These are phyloP conservation scores for Stagonosporopsis cucurbitacearum DNA, from an alignment of 2,329 filamentous ascomycete species.

Conservation along the genomic window DNA sequence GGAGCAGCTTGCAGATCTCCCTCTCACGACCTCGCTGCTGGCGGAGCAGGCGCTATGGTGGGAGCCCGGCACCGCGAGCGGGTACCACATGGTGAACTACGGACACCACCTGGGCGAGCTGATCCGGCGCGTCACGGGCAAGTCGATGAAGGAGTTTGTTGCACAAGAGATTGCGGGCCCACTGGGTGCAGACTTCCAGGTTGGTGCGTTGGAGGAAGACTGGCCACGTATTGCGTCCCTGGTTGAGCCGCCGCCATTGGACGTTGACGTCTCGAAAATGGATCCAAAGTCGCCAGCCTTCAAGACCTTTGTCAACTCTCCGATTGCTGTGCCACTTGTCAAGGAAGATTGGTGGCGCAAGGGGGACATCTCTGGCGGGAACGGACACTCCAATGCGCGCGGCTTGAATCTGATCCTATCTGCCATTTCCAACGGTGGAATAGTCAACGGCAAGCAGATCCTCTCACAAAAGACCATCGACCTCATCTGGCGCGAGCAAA, in stretches of 20 bases:
- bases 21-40: constrained; percentile 14
- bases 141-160: constrained; percentile 17
- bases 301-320: constrained; percentile 11
- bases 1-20: constrained; percentile 14
- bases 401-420: constrained; percentile 15
- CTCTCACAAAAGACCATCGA: constrained; percentile 19
- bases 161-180: constrained; percentile 72
- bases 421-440: constrained; percentile 11
- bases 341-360: not conserved
- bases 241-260: constrained; percentile 14
- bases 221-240: constrained; percentile 14
- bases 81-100: constrained; percentile 21
- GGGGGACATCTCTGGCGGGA: not conserved
- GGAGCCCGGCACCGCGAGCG: constrained; percentile 23
- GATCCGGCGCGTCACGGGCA: constrained; percentile 14
- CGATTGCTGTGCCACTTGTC: not conserved
- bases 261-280: not conserved
- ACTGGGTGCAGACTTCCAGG: constrained; percentile 44
- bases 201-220: constrained; percentile 19
- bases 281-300: not conserved
- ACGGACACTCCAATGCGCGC: constrained; percentile 21
- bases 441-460: constrained; percentile 1
- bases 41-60: constrained; percentile 23
- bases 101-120: constrained; percentile 22
- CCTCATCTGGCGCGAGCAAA: constrained; percentile 20